A percentile compares a stretch with the other conserved stretches of the same genome.
phyloP scores from a whole-genome alignment of 257 asterid species.

The Salvia miltiorrhiza region DNA sequence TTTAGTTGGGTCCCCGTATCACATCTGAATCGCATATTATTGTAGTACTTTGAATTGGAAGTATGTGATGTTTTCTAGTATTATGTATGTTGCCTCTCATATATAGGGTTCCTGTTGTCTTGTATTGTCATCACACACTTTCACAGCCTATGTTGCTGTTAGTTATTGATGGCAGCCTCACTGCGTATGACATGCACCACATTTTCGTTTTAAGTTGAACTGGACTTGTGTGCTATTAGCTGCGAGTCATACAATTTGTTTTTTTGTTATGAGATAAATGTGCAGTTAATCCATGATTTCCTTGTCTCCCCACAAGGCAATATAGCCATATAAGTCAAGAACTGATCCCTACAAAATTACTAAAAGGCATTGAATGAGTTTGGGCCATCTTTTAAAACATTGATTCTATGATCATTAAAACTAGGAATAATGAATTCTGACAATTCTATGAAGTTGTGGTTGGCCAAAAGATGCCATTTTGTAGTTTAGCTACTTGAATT shows the following conservation, averaged over 20 bases:
- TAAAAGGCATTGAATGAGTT: too few relatives aligned
- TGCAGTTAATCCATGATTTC: neutral
- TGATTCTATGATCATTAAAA: neutral
- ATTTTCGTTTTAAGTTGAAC: neutral
- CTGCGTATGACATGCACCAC: neutral
- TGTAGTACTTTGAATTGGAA: neutral
- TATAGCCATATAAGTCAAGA: too few relatives aligned
- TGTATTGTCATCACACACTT: neutral
- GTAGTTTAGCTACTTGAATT: neutral
- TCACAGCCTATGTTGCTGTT: neutral
- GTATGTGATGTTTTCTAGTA: neutral
- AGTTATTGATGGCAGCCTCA: neutral
- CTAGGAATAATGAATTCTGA: neutral
- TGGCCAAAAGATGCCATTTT: neutral
- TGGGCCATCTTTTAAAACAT: neutral
- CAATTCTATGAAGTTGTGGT: neutral
- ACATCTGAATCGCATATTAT: neutral
- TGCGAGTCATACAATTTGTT: neutral
- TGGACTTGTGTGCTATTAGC: neutral
- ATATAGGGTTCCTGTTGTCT: neutral
- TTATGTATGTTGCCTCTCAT: neutral
- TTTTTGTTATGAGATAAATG: neutral
- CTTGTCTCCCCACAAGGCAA: too few relatives aligned
- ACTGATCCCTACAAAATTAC: too few relatives aligned
- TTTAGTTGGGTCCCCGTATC: neutral